A percentile compares a stretch with the other conserved stretches of the same genome.
These are phyloP conservation scores for Tetrahymena thermophila DNA, from an alignment of 73 alveolate species.

Conservation along the genomic window DNA sequence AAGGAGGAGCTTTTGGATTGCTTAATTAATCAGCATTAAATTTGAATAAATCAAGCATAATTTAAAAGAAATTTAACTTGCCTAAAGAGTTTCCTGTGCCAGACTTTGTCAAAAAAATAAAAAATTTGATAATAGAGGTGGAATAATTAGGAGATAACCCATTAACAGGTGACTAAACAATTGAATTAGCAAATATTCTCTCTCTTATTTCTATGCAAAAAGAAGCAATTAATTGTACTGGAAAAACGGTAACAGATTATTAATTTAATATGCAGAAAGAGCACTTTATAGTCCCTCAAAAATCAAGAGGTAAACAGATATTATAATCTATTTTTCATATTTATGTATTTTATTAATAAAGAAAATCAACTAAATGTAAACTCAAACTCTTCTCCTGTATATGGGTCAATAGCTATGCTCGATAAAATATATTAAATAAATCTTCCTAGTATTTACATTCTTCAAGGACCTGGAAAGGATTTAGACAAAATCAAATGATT, in stretches of 20 bases:
- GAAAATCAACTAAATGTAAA: neutral
- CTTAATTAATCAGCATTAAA: neutral
- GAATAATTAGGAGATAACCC: neutral
- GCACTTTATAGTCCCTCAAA: neutral
- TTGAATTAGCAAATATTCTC: neutral
- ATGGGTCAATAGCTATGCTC: neutral
- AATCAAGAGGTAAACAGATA: neutral
- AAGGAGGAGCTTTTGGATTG: neutral
- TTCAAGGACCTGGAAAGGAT: neutral
- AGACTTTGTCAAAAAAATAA: neutral
- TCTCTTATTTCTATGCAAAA: neutral
- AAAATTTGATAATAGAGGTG: neutral
- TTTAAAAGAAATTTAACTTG: neutral
- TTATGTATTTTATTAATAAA: neutral
- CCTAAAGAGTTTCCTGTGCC: neutral
- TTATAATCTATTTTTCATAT: neutral
- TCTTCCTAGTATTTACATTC: neutral
- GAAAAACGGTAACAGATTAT: neutral
- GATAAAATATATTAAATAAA: neutral
- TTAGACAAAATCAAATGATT: neutral
- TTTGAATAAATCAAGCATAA: neutral
- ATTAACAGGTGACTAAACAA: neutral
- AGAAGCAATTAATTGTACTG: neutral
- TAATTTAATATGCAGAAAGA: neutral
- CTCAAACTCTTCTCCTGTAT: neutral